Percentiles rank a stretch among this genome's conserved stretches.
phyloP scores from a whole-genome alignment of 78 protist genomes.

The Creolimax fragrantissima region DNA sequence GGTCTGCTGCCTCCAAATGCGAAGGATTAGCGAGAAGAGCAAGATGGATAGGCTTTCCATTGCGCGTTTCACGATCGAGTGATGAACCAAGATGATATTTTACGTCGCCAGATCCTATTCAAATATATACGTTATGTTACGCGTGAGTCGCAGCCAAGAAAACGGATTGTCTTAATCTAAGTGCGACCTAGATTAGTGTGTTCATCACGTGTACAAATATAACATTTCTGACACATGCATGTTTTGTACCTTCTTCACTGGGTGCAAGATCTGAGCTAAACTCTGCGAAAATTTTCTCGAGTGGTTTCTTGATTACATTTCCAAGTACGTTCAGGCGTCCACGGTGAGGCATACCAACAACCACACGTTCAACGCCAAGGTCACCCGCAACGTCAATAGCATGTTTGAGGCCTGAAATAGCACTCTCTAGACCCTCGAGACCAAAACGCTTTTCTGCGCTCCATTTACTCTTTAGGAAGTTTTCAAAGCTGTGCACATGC shows the following conservation, averaged over 20 bases:
- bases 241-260: not conserved
- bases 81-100: slow-evolving; percentile 91
- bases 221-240: not conserved
- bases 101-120: slow-evolving; percentile 82
- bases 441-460: slow-evolving; percentile 80
- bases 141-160: not conserved
- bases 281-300: slow-evolving; percentile 69
- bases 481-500: slow-evolving; percentile 51
- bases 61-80: slow-evolving; percentile 14
- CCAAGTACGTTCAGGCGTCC: slow-evolving; percentile 82
- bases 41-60: slow-evolving; percentile 53
- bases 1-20: slow-evolving; percentile 92
- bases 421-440: slow-evolving; percentile 82
- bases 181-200: too few species aligned
- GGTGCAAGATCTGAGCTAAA: slow-evolving; percentile 53
- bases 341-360: slow-evolving; percentile 95
- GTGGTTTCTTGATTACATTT: slow-evolving; percentile 82
- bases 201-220: not conserved
- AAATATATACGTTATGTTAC: not conserved
- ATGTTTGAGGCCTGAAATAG: slow-evolving; percentile 75
- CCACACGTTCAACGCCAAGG: slow-evolving; percentile 64
- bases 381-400: slow-evolving; percentile 64
- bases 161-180: not conserved
- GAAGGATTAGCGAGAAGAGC: slow-evolving; percentile 93
- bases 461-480: slow-evolving; percentile 41